phyloP scores from a whole-genome alignment of 306 rosid genomes.

The Rubus parviflorus region DNA sequence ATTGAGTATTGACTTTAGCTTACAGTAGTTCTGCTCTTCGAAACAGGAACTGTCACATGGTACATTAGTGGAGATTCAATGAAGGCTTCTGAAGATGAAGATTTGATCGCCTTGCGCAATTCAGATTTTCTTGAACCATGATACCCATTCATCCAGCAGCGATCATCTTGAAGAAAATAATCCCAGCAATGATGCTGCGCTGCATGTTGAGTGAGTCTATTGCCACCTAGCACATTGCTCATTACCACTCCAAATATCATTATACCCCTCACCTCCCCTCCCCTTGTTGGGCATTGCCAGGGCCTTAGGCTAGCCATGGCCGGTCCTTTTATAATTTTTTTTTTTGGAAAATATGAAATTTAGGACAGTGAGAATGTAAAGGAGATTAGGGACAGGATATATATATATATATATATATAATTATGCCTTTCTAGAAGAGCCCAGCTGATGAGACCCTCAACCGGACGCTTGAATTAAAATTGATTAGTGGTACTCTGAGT shows the following conservation, averaged over 20 bases:
- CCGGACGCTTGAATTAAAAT: not conserved
- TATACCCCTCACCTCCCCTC: not conserved
- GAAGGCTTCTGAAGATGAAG: slow-evolving; percentile 75
- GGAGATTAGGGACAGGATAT: not conserved
- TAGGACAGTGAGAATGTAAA: slow-evolving; percentile 7
- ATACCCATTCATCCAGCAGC: not conserved
- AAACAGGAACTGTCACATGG: slow-evolving; percentile 67
- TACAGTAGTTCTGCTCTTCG: slow-evolving; percentile 11
- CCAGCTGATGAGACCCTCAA: slow-evolving; percentile 2
- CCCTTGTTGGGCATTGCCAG: not conserved
- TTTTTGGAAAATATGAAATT: not conserved
- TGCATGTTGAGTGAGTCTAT: not conserved
- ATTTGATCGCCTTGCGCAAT: slow-evolving; percentile 49
- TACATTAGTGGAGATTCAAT: slow-evolving; percentile 54
- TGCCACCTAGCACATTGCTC: not conserved
- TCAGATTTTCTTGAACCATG: slow-evolving; percentile 53
- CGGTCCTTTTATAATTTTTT: not conserved
- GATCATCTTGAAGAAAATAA: slow-evolving; percentile 10
- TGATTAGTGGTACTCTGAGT: not conserved
- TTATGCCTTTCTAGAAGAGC: slow-evolving; percentile 5
- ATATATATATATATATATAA: too few relatives aligned
- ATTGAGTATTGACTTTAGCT: not conserved
- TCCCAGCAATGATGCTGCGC: slow-evolving; percentile 20
- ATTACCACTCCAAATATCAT: not conserved
- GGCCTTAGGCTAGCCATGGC: slow-evolving; percentile 3